phyloP scores from a whole-genome alignment of 805 yeast species.

The Ascoidea rubescens region DNA sequence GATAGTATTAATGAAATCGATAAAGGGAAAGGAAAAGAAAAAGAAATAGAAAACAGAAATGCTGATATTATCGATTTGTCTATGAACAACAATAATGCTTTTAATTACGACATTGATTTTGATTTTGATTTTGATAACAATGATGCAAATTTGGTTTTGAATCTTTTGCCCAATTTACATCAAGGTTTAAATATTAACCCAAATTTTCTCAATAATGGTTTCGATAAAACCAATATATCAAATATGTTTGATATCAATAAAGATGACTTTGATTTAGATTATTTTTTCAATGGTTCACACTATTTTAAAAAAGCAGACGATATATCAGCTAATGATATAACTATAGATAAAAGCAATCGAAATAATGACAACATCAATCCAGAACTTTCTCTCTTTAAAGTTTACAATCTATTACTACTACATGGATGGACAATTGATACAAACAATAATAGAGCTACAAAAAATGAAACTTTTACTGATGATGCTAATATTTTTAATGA shows the following conservation, averaged over 20 bases:
- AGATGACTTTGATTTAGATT: background rate
- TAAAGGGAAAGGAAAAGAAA: background rate
- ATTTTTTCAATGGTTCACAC: too few relatives aligned
- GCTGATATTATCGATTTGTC: background rate
- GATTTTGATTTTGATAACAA: constrained; percentile 13
- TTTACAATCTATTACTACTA: constrained; percentile 44
- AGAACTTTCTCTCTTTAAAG: constrained; percentile 41
- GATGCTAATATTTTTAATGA: background rate
- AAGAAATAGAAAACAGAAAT: background rate
- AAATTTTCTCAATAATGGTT: constrained; percentile 22
- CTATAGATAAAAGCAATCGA: background rate
- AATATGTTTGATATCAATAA: too few relatives aligned
- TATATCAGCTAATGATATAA: constrained; percentile 9
- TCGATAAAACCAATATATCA: constrained; percentile 10
- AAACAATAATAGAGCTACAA: constrained; percentile 1
- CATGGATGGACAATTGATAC: constrained; percentile 79
- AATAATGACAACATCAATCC: constrained; percentile 43
- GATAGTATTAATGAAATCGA: background rate
- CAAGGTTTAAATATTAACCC: constrained; percentile 30
- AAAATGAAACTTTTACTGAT: background rate
- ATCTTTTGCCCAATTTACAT: constrained; percentile 25
- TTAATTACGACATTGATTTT: constrained; percentile 19
- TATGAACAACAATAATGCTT: constrained; percentile 8
- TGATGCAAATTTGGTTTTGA: constrained; percentile 15
- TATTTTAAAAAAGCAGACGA: too few relatives aligned